Evolutionary conservation across 148 eudicot genomes (phyloP).

Genomic region (Limonium bicolor): DNA sequence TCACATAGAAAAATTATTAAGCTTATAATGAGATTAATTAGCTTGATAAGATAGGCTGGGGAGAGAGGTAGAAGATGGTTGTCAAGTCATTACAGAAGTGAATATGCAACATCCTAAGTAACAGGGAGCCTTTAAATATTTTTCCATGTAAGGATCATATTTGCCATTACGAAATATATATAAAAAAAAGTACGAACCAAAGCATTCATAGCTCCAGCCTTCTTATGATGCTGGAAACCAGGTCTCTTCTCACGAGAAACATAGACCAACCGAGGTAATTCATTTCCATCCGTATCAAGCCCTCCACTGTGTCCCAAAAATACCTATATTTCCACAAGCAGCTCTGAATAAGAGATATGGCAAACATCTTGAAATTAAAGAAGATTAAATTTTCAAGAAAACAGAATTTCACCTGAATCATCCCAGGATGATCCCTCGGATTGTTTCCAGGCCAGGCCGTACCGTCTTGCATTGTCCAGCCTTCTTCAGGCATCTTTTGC

Average conservation of each 20-base stretch:
- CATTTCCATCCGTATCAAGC: conserved; percentile 93
- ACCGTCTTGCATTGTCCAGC: conserved; percentile 98
- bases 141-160: not conserved
- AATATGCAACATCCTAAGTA: too few species aligned
- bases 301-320: conserved; percentile 96
- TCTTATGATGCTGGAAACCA: conserved; percentile 99
- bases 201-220: conserved; percentile 99
- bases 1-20: too few species aligned
- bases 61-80: too few species aligned
- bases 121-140: too few species aligned
- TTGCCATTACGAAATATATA: not conserved
- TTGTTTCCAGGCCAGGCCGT: conserved; percentile 97
- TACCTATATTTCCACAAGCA: conserved; percentile 30
- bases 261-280: conserved; percentile 85
- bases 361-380: not conserved
- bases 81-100: too few species aligned
- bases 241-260: conserved; percentile 99
- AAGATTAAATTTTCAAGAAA: not conserved
- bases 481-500: conserved; percentile 94
- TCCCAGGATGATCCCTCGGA: conserved; percentile 97
- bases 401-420: conserved; percentile 58
- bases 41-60: too few species aligned
- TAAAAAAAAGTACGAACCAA: conserved; percentile 36
- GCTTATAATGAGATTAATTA: too few species aligned
- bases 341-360: not conserved